Evolutionary conservation across 768 basidiomycete genomes (phyloP).

Genomic region (Leccinum ochraceum): DNA sequence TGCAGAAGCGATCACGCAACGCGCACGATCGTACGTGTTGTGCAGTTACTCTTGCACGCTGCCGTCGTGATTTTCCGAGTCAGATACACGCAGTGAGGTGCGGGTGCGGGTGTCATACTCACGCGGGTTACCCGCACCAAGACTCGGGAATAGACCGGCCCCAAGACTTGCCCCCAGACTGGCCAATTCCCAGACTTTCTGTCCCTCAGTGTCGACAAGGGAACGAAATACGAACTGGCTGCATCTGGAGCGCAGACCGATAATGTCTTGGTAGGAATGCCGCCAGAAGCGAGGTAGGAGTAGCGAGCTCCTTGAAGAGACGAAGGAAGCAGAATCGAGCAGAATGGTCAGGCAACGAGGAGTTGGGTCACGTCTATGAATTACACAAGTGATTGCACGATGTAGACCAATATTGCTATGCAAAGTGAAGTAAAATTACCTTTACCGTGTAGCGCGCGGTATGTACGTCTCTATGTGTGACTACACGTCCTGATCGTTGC

Average conservation of each 20-base stretch:
- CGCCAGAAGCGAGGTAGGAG: constrained; percentile 69
- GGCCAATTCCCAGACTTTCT: too few species aligned
- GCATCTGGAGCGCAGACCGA: constrained; percentile 65
- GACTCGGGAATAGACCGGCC: too few species aligned
- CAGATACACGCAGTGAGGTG: too few species aligned
- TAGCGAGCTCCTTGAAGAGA: constrained; percentile 41
- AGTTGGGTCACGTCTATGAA: constrained; percentile 2
- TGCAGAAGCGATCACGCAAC: too few species aligned
- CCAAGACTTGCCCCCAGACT: too few species aligned
- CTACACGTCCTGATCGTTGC: constrained; percentile 5
- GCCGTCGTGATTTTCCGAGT: too few species aligned
- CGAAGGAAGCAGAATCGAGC: constrained; percentile 51
- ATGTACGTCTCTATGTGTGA: not conserved
- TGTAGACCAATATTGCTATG: not conserved
- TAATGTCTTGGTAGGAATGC: constrained; percentile 66
- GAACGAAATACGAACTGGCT: constrained; percentile 64
- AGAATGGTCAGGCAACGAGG: constrained; percentile 33
- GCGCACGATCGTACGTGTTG: too few species aligned
- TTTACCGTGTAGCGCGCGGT: not conserved
- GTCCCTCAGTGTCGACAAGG: constrained; percentile 51
- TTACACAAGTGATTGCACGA: too few species aligned
- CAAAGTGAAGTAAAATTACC: too few species aligned
- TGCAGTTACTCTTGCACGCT: too few species aligned
- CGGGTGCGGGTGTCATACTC: too few species aligned
- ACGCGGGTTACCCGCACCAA: too few species aligned